Percentiles rank a stretch among this genome's conserved stretches.
phyloP scores from a whole-genome alignment of 345 rosid species.

The Heritiera fomes region DNA sequence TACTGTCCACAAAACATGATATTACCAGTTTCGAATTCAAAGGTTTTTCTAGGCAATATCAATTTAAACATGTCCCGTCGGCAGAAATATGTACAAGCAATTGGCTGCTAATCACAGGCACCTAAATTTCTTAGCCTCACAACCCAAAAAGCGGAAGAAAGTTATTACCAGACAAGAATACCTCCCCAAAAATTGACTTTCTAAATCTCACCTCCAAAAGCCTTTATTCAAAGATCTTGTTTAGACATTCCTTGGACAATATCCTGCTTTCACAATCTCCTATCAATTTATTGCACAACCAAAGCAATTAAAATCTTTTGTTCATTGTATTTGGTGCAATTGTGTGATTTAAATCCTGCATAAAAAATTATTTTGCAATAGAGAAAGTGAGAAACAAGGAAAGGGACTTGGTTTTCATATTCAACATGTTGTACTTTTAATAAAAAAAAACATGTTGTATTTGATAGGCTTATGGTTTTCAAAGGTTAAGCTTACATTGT shows the following conservation, averaged over 20 bases:
- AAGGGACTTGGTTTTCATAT: not conserved
- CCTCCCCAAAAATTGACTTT: not conserved
- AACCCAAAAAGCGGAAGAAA: not conserved
- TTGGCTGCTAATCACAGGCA: not conserved
- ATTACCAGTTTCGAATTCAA: not conserved
- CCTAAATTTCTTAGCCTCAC: not conserved
- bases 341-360: not conserved
- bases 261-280: not conserved
- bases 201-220: not conserved
- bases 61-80: not conserved
- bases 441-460: not conserved
- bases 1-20: not conserved
- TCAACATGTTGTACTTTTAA: not conserved
- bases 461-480: not conserved
- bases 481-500: not conserved
- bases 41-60: not conserved
- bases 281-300: not conserved
- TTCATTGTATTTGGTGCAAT: not conserved
- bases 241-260: not conserved
- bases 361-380: not conserved
- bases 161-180: not conserved
- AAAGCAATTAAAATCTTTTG: not conserved
- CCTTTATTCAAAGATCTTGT: constrained; percentile 4
- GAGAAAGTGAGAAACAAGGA: not conserved
- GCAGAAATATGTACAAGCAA: not conserved